phyloP scores from a whole-genome alignment of 306 rosid genomes.

The Cucurbita argyrosperma region DNA sequence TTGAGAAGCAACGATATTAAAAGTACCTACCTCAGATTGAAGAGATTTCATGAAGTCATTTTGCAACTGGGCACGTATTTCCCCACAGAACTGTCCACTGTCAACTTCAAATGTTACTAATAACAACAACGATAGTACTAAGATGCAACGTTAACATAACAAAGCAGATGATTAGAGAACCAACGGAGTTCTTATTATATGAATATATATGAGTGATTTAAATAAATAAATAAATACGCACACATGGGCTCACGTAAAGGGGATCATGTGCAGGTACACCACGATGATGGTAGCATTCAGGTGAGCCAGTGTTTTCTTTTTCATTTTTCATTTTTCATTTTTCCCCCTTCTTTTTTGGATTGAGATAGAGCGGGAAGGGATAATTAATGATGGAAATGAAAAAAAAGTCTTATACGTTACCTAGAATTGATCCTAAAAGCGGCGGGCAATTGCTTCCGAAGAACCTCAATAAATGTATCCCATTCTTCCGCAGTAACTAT shows the following conservation, averaged over 20 bases:
- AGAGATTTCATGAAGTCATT: slow-evolving; percentile 63
- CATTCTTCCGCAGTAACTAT: slow-evolving; percentile 51
- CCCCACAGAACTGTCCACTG: slow-evolving; percentile 82
- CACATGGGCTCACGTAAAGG: not conserved
- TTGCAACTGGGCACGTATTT: slow-evolving; percentile 63
- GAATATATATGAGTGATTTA: not conserved
- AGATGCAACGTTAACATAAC: not conserved
- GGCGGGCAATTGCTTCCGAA: slow-evolving; percentile 82
- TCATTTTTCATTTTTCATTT: not conserved
- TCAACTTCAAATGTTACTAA: slow-evolving; percentile 4
- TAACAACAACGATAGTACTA: not conserved
- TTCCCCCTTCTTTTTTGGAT: not conserved
- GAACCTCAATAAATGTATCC: slow-evolving; percentile 54
- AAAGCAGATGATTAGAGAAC: not conserved
- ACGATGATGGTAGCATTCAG: not conserved
- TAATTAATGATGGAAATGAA: not conserved
- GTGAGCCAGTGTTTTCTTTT: not conserved
- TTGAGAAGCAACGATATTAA: not conserved
- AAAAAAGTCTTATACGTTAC: slow-evolving; percentile 11
- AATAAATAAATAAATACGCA: not conserved
- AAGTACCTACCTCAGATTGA: slow-evolving; percentile 47
- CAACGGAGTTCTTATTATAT: not conserved
- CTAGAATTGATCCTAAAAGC: slow-evolving; percentile 82
- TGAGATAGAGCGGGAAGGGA: not conserved
- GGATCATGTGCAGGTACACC: not conserved